These are phyloP conservation scores for Cladosporium sp. DNA, from an alignment of 2,329 filamentous ascomycete genomes.

Conservation along the genomic window DNA sequence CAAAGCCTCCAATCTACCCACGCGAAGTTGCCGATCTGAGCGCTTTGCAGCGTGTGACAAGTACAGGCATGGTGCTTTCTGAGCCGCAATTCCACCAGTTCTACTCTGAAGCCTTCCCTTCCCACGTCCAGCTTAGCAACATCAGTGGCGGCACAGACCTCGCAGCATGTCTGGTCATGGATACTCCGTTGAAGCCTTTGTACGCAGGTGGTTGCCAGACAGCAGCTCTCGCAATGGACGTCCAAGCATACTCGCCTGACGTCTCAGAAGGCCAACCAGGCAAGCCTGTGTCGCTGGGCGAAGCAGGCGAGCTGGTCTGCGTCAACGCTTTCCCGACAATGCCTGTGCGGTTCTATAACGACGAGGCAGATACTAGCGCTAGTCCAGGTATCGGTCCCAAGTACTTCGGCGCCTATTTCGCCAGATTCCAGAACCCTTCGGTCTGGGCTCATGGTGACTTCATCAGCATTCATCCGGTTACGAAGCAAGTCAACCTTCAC, in stretches of 20 bases:
- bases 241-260: conserved; percentile 58
- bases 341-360: conserved; percentile 52
- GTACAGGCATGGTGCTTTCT: conserved; percentile 78
- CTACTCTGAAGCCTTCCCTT: conserved; percentile 68
- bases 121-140: conserved; percentile 63
- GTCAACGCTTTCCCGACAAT: conserved; percentile 70
- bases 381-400: conserved; percentile 30
- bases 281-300: conserved; percentile 55
- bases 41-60: conserved; percentile 57
- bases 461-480: conserved; percentile 64
- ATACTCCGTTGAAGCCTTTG: conserved; percentile 67
- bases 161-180: conserved; percentile 59
- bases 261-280: conserved; percentile 44
- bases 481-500: conserved; percentile 61
- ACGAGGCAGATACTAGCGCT: conserved; percentile 17
- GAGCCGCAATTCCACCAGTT: conserved; percentile 77
- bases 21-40: conserved; percentile 60
- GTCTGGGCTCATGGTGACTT: conserved; percentile 86
- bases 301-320: conserved; percentile 69
- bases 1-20: conserved; percentile 53
- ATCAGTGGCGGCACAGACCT: conserved; percentile 77
- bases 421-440: conserved; percentile 39
- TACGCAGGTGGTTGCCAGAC: conserved; percentile 56
- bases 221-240: conserved; percentile 49
- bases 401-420: conserved; percentile 46